These are phyloP conservation scores for Omphalotus guepiniiformis DNA, from an alignment of 768 basidiomycete genomes.

Conservation along the genomic window DNA sequence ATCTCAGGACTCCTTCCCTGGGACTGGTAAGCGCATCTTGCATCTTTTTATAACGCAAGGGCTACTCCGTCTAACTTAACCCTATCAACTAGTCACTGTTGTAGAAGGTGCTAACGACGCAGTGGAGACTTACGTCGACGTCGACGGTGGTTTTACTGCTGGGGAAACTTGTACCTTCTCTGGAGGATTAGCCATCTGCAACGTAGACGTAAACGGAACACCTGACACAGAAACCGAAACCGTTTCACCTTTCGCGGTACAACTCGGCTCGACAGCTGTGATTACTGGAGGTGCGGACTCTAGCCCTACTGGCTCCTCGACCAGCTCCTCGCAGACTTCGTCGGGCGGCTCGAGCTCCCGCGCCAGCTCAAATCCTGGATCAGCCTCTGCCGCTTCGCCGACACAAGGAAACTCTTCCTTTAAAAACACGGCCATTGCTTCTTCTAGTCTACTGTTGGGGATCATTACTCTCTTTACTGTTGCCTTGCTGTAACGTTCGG, in stretches of 20 bases:
- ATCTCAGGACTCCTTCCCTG: constrained; percentile 14
- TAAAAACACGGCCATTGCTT: constrained; percentile 2
- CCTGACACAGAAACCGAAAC: constrained; percentile 18
- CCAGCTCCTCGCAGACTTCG: neutral
- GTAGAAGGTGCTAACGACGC: constrained; percentile 38
- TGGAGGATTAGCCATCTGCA: constrained; percentile 22
- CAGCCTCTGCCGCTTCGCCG: neutral
- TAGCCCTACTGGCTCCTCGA: neutral
- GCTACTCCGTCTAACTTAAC: neutral
- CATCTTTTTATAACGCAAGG: neutral
- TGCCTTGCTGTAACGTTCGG: no score
- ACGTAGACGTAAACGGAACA: constrained; percentile 10
- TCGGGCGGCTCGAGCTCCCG: neutral
- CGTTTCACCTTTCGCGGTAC: constrained; percentile 22
- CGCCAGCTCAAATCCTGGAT: neutral
- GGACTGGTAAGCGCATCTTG: constrained; percentile 11
- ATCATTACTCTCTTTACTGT: no score
- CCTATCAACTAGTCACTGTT: constrained; percentile 32
- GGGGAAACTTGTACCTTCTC: constrained; percentile 23
- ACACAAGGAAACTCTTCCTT: neutral
- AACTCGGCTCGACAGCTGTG: constrained; percentile 17
- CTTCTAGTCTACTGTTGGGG: no score
- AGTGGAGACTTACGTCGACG: constrained; percentile 30
- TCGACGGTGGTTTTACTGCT: constrained; percentile 8
- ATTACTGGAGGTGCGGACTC: constrained; percentile 1